Evolutionary conservation across 164 flowering plant genomes (phyloP), one percentile per base, ranked within the genome.

Genomic region (Dillenia suffruticosa): DNA sequence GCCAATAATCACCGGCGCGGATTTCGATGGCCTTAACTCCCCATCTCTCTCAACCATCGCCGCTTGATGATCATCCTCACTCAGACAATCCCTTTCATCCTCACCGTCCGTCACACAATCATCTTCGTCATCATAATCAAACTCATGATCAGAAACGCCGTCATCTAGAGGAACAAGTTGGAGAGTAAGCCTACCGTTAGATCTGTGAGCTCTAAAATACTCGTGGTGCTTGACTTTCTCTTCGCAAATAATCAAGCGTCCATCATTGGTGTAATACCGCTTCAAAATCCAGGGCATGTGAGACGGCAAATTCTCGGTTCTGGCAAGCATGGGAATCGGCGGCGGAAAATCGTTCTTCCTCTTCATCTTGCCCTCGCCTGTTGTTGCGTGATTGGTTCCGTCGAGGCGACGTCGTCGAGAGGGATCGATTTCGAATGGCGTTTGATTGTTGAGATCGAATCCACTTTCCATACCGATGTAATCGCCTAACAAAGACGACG

Each of bases 221-320:
- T 77, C 83, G 43, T 76, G 79, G 48, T 67, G 81, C 53, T 22
- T 67, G 9, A 71, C 79, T 63, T 43, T 70, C 71, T 77, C 84
- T 58, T 75, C 79, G 14, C 59, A 60, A n/a, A 80, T 72, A 9
- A 80, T 66, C 71, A 80, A 46, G 49, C 81, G 54, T 1, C 84
- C 84, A 26, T 80, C 83, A 48, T 22, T 49, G 2, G 77, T 75
- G 54, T 71, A 61, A 16, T 62, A 52, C 54, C 78, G 59, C 62
- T 48, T 68, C 66, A 77, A 15, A 15, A 71, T 68, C 76, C 78
- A 79, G 32, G 79, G 80, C 83, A 74, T 74, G 10, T 60, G 78
- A 17, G 75, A 68, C 11, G 57, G 56, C 52, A 68, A 58, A n/a
- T 74, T 74, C 63, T 51, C 80, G 12, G 83, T 77, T 9, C 70